Base-by-base conservation (phyloP, 257 asterid species). In the Scutellaria galericulata region DNA sequence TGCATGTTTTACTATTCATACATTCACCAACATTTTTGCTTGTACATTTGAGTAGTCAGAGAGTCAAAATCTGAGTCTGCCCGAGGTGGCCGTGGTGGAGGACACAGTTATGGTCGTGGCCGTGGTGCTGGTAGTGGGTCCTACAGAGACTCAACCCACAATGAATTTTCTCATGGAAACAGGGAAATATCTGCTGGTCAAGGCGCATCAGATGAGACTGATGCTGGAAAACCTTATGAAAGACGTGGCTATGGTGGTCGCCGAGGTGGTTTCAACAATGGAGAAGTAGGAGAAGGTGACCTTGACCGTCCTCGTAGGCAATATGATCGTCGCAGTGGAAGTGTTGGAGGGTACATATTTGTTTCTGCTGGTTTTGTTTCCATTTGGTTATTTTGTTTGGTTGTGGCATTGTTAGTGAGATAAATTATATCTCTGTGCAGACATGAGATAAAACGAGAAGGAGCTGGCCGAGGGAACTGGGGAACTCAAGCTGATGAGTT, bases 381-480 rank as follows among this genome's bases (percentile, higher is more conserved):
- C n/a, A 3, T 10, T 31, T n/a, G 6, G 52, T 4, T 27, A 44
- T n/a, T 24, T 41, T 75, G 62, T 61, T 35, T 18, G 8, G 7
- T 64, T 9, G 41, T 41, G 9, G 45, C 10, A 5, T 15, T 64
- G 8, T 55, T 37, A 50, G 13, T 6, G 10, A 53, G 50, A 50
- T 63, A 8, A 39, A 18, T 24, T 65, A 10, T 39, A 37, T 65
- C 45, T 45, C 3, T 74, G 55, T 27, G 64, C 84, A 88, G 97
- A 76, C 72, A 81, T 78, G 96, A 86, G 72, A 44, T 84, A 24
- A 93, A 87, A 72, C 86, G 90, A 1, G 97, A 86, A 42, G 96
- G 97, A 75, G 66, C 89, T 85, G 96, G 97, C 75, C 85, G 79
- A 54, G 97, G 96, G 27, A 91, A 89, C 71, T 93, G 97, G 98